Evolutionary conservation across 495 filamentous ascomycete species (phyloP).

Genomic region (Parathielavia appendiculata): DNA sequence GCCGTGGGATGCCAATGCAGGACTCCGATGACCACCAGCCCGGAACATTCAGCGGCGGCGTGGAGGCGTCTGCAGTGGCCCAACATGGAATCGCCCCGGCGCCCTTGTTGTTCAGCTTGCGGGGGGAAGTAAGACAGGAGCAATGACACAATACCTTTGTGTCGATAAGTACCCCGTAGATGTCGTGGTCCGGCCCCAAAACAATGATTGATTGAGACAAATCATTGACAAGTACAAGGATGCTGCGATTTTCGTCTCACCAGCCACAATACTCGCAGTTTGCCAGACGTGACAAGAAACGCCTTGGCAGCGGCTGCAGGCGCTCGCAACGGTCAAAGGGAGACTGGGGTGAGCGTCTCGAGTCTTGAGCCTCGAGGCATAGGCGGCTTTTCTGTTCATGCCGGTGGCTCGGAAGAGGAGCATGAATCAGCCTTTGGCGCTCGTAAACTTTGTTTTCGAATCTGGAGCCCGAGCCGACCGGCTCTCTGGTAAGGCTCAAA

Average conservation of each 20-base stretch:
- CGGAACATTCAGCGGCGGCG: no score
- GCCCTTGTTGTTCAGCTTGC: not conserved
- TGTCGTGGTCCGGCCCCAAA: not conserved
- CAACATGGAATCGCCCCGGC: not conserved
- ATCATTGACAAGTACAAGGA: not conserved
- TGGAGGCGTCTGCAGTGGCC: not conserved
- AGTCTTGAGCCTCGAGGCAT: not conserved
- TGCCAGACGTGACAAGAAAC: not conserved
- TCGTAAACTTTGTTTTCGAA: not conserved
- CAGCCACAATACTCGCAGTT: not conserved
- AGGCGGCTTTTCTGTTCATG: not conserved
- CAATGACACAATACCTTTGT: not conserved
- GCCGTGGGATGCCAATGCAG: conserved; percentile 25
- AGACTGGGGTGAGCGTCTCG: not conserved
- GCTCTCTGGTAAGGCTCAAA: no score
- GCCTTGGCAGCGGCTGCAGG: not conserved
- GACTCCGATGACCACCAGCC: conserved; percentile 2
- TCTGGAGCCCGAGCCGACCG: no score
- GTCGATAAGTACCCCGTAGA: not conserved
- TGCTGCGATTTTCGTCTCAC: not conserved
- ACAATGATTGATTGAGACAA: not conserved
- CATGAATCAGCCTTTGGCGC: not conserved
- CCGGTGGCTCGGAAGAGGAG: not conserved
- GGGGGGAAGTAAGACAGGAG: not conserved
- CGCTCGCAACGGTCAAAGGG: not conserved